Evolutionary conservation across 1,284 basidiomycete genomes (phyloP).

Genomic region (Ganoderma lingzhi): DNA sequence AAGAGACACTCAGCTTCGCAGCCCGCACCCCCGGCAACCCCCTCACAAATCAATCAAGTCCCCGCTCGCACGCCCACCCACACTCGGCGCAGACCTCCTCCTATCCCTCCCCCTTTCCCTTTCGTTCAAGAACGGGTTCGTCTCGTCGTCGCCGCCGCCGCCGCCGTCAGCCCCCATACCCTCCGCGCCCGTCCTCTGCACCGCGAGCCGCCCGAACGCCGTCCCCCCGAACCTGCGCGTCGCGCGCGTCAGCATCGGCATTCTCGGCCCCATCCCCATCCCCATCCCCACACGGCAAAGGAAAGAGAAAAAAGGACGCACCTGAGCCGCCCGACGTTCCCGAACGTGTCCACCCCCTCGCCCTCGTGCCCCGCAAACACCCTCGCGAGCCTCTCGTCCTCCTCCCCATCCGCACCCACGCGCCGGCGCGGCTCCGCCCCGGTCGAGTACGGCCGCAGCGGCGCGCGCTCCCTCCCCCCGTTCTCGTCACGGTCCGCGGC

Average conservation of each 20-base stretch:
- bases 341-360: conserved; percentile 46
- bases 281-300: too few species aligned
- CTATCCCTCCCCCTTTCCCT: conserved; percentile 9
- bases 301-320: too few species aligned
- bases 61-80: background rate
- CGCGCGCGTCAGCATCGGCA: conserved; percentile 7
- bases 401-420: conserved; percentile 55
- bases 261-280: too few species aligned
- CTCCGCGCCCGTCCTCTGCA: conserved; percentile 62
- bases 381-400: conserved; percentile 57
- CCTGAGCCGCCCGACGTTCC: conserved; percentile 42
- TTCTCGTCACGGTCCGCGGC: background rate
- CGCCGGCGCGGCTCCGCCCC: conserved; percentile 35
- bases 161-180: background rate
- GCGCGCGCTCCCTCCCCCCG: background rate
- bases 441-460: conserved; percentile 36
- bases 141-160: background rate
- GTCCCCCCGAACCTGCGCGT: conserved; percentile 66
- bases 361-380: conserved; percentile 36
- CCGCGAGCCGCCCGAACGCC: conserved; percentile 60
- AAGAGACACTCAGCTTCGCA: background rate
- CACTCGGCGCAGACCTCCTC: background rate
- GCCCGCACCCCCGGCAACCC: background rate
- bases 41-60: conserved; percentile 2
- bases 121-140: conserved; percentile 10